Percentiles rank a stretch among this genome's conserved stretches.
Evolutionary conservation across 2,329 filamentous ascomycete genomes (phyloP).

Genomic region (Biscogniauxia mediterranea): DNA sequence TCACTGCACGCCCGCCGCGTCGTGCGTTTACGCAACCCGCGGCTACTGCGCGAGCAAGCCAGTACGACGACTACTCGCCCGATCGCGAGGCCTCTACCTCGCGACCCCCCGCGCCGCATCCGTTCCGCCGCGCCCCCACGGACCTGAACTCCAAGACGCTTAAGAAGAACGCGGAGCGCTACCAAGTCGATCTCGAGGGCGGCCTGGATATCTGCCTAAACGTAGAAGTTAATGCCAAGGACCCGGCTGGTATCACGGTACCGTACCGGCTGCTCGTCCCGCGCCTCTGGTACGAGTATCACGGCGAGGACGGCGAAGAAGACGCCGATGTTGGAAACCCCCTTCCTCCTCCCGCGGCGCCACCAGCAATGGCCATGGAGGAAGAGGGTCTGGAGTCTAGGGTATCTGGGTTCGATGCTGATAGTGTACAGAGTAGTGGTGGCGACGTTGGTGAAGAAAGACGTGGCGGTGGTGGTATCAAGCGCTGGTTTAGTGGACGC

Average conservation of each 20-base stretch:
- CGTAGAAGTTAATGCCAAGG: slow-evolving; percentile 80
- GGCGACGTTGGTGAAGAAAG: slow-evolving; percentile 1
- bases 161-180: slow-evolving; percentile 48
- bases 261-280: slow-evolving; percentile 88
- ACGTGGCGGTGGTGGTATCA: slow-evolving; percentile 11
- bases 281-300: slow-evolving; percentile 62
- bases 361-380: not conserved
- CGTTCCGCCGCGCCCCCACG: slow-evolving; percentile 69
- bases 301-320: slow-evolving; percentile 34
- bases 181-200: slow-evolving; percentile 72
- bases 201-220: slow-evolving; percentile 87
- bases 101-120: slow-evolving; percentile 18
- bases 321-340: slow-evolving; percentile 1
- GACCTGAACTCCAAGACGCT: slow-evolving; percentile 63
- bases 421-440: not conserved
- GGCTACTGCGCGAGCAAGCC: slow-evolving; percentile 9
- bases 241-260: slow-evolving; percentile 83
- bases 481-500: slow-evolving; percentile 24
- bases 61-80: slow-evolving; percentile 10
- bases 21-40: slow-evolving; percentile 27
- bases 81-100: not conserved
- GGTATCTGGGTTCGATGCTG: slow-evolving; percentile 3
- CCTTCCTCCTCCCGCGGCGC: not conserved
- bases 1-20: slow-evolving; percentile 43
- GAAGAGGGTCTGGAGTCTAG: slow-evolving; percentile 3